phyloP scores from a whole-genome alignment of 768 basidiomycete genomes.

The Myochromella boudieri region DNA sequence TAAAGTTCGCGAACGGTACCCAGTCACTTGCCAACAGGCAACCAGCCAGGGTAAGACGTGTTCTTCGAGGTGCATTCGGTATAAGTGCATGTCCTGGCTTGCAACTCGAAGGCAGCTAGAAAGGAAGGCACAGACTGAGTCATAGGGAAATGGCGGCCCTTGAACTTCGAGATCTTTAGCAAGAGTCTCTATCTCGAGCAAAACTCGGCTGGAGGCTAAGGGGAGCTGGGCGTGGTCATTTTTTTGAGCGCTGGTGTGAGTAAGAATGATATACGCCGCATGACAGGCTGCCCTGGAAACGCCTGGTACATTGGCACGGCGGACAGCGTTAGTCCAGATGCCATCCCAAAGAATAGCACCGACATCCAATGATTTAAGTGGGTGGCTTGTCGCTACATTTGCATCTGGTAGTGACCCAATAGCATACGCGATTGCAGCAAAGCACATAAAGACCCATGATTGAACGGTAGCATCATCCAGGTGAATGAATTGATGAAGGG shows the following conservation, averaged over 20 bases:
- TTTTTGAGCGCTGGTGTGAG: conserved; percentile 26
- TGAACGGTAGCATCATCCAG: conserved; percentile 67
- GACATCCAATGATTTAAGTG: conserved; percentile 11
- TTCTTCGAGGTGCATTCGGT: conserved; percentile 84
- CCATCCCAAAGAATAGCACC: conserved; percentile 63
- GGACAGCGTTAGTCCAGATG: conserved; percentile 81
- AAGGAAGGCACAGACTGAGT: conserved; percentile 88
- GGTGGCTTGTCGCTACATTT: neutral
- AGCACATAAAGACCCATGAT: conserved; percentile 82
- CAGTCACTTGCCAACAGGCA: conserved; percentile 60
- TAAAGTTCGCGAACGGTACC: conserved; percentile 39
- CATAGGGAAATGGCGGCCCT: conserved; percentile 83
- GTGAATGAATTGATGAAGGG: conserved; percentile 61
- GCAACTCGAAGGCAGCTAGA: conserved; percentile 66
- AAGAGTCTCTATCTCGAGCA: conserved; percentile 75
- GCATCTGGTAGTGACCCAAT: conserved; percentile 26
- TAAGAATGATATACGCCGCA: conserved; percentile 55
- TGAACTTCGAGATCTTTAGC: conserved; percentile 87
- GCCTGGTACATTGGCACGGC: conserved; percentile 64
- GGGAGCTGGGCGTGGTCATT: conserved; percentile 23
- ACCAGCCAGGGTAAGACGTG: conserved; percentile 82
- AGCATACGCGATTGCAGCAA: conserved; percentile 68
- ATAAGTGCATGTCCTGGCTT: conserved; percentile 78
- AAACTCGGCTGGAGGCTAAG: conserved; percentile 56
- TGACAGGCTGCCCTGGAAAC: conserved; percentile 84